Evolutionary conservation across 208 protist genomes (phyloP), one percentile per base, ranked within the genome.

Genomic region (Trypanosomatidae sp.): DNA sequence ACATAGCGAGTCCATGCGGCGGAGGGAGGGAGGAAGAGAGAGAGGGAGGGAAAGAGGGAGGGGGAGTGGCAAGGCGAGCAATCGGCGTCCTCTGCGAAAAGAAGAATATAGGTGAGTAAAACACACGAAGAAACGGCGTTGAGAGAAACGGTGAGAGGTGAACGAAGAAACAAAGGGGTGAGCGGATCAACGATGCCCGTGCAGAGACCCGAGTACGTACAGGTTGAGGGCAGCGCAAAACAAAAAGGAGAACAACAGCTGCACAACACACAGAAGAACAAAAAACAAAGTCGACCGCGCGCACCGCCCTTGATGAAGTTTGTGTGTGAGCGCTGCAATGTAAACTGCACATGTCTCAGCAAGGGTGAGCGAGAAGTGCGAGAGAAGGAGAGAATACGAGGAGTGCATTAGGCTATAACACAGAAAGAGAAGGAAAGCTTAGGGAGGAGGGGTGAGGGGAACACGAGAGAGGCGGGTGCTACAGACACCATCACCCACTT

Each of bases 121-220:
- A 69, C 36, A 39, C 36, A 39, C 36, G 36, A 47, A 66, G n/a
- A 44, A 66, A 60, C 15, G 30, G 30, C 55, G 30, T 25, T 25
- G 49, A 19, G 15, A 60, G 25, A 60, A 36, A 36, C 33, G 33
- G 33, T 36, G 33, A 36, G 33, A 36, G 33, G 55, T 33, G 22
- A 60, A 33, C 55, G 30, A 60, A 25, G 22, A 60, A 9, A 13
- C 30, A 15, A 60, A 17, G 30, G 10, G 55, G 30, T 33, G 55
- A 25, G 25, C 9, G 9, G 55, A 28, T 30, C n/a, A 60, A 39
- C 9, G 36, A 39, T 39, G 36, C 13, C 33, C 28, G 44, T 67
- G n/a, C 30, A 56, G 17, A 69, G 30, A 69, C 55, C 49, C 50
- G 47, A 28, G 50, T 52, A 62, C 22, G 62, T 77, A 62, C 44